Evolutionary conservation across 148 eudicot genomes (phyloP).

Genomic region (Heliamphora exappendiculata): DNA sequence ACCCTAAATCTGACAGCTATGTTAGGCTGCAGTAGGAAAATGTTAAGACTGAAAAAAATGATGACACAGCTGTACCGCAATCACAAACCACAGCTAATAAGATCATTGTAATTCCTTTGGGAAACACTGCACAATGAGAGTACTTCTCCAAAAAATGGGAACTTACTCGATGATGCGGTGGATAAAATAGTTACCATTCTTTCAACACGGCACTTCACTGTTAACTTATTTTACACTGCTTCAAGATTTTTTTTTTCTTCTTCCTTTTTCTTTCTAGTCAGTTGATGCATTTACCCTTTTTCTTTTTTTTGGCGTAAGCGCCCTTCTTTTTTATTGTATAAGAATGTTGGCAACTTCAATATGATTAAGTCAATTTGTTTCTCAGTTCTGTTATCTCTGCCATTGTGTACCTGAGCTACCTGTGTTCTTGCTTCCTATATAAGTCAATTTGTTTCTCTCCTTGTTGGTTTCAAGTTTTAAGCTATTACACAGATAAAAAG

Average conservation of each 20-base stretch:
- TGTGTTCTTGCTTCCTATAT: too few relatives aligned
- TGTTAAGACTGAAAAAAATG: background rate
- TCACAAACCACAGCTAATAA: conserved; percentile 20
- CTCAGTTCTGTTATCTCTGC: too few relatives aligned
- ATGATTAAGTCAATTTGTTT: background rate
- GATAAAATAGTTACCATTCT: conserved; percentile 6
- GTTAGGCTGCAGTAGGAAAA: conserved; percentile 3
- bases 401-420: too few relatives aligned
- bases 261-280: background rate
- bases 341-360: background rate
- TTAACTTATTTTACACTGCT: background rate
- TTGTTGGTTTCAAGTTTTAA: too few relatives aligned
- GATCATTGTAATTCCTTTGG: conserved; percentile 17
- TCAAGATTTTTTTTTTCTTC: background rate
- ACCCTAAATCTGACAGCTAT: conserved; percentile 23
- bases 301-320: background rate
- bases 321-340: background rate
- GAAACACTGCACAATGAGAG: conserved; percentile 11
- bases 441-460: too few relatives aligned
- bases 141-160: background rate
- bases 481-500: too few relatives aligned
- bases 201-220: background rate
- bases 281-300: background rate
- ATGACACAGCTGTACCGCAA: conserved; percentile 1
- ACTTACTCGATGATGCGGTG: background rate